Evolutionary conservation across 2,329 filamentous ascomycete genomes (phyloP).

Genomic region (Hirsutella minnesotensis): DNA sequence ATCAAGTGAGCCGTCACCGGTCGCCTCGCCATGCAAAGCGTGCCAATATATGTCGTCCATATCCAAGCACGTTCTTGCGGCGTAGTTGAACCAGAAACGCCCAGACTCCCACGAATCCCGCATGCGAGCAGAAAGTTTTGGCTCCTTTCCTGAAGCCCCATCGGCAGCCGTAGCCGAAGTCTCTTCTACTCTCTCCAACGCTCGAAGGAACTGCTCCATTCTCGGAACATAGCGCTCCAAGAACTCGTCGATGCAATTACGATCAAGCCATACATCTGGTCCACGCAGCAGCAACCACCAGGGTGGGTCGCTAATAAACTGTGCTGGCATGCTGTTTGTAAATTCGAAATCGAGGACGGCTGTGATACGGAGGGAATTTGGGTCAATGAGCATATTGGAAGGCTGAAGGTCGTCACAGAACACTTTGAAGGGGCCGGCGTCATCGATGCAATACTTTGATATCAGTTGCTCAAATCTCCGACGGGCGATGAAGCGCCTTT

Average conservation of each 20-base stretch:
- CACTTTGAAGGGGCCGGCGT: conserved; percentile 17
- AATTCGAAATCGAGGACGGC: conserved; percentile 1
- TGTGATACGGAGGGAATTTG: conserved; percentile 41
- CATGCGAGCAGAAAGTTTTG: background rate
- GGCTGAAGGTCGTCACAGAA: conserved; percentile 1
- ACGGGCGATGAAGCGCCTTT: conserved; percentile 17
- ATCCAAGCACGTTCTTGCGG: background rate
- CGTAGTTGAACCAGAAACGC: background rate
- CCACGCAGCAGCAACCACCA: background rate
- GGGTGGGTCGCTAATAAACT: background rate
- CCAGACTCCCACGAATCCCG: background rate
- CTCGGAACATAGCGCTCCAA: background rate
- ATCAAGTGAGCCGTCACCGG: background rate
- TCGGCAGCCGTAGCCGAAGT: background rate
- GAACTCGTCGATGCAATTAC: background rate
- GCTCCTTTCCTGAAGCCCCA: background rate
- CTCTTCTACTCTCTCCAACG: background rate
- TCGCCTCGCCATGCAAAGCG: background rate
- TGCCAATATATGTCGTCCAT: background rate
- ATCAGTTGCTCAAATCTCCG: conserved; percentile 19
- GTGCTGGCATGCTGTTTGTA: background rate
- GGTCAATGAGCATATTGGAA: background rate
- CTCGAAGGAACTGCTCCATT: background rate
- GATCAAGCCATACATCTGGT: background rate
- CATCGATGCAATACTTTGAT: conserved; percentile 14